Conservation (phyloP, 371 early-diverging fungal genomes). For the Syncephalastrum contaminatum region DNA sequence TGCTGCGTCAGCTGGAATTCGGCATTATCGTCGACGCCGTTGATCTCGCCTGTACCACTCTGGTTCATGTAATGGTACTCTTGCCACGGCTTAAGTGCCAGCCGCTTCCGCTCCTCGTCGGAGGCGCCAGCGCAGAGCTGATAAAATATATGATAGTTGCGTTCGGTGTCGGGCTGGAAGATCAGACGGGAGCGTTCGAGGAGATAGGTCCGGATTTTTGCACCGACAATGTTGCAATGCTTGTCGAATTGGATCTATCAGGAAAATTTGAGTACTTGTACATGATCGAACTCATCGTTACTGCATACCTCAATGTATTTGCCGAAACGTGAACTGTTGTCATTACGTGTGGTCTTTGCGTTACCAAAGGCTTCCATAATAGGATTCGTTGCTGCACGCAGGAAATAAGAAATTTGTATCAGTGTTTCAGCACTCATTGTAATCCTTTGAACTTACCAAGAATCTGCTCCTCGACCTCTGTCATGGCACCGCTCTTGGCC, state of each 20-base stretch:
- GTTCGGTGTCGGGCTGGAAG: conserved; percentile 91
- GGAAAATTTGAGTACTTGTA: neutral
- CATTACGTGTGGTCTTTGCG: conserved; percentile 99
- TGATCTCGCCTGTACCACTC: conserved; percentile 77
- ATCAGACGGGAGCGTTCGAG: conserved; percentile 96
- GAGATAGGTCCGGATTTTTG: conserved; percentile 95
- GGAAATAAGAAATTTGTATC: neutral
- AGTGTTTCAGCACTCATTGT: neutral
- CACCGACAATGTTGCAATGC: conserved; percentile 87
- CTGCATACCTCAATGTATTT: conserved; percentile 90
- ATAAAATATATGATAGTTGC: conserved; percentile 99
- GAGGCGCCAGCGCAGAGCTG: conserved; percentile 89
- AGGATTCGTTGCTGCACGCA: conserved; percentile 87
- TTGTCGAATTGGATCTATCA: conserved; percentile 75
- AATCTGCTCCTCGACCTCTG: conserved; percentile 82
- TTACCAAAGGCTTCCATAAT: conserved; percentile 99
- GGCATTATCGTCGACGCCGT: conserved; percentile 85
- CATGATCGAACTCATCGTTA: neutral
- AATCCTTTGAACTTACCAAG: conserved; percentile 39
- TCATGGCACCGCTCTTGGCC: conserved; percentile 53
- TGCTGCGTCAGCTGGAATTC: conserved; percentile 86
- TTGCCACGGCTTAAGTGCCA: conserved; percentile 71
- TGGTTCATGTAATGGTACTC: conserved; percentile 86
- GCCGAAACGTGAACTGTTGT: conserved; percentile 98
- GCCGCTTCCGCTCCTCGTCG: conserved; percentile 71